Evolutionary conservation across 1,284 basidiomycete species (phyloP), one percentile per base, ranked within the genome.

Genomic region (Leccinum ponderosum): DNA sequence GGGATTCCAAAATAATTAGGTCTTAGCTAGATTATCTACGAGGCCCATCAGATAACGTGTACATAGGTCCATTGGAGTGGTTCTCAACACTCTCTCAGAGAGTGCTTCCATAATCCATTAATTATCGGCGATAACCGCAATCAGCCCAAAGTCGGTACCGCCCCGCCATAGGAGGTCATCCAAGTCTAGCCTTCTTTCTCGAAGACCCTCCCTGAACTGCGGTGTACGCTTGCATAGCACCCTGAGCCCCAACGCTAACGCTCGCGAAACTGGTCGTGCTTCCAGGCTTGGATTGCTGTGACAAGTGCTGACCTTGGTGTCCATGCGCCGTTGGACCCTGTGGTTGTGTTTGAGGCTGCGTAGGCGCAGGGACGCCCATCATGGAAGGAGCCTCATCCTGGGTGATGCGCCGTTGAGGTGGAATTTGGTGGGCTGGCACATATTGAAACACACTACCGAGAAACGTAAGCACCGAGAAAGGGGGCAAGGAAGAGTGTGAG

Each of bases 331-430:
- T 64, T 62, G 68, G 76, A 66, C 71, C 71, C 64, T 76, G 72
- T 1, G 72, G 71, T 63, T 76, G 77, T 14, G 74, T 76, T 56
- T 75, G 81, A 48, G 74, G 62, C 35, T 76, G 79, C 4, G 76
- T 76, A 31, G 65, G 31, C 67, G 83, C 77, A 25, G 84, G 81
- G 20, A 83, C 71, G 12, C 86, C 87, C 76, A 90, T 83, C 87
- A 91, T 90, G 0, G 87, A 89, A 0, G 89, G 89, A 5, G 88
- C 89, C 44, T 92, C 90, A 67, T 92, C 90, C 62, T 89, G 86
- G 4, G 89, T 88, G 61, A 92, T 89, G 22, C 89, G 83, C 27
- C 90, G 80, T 57, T 86, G 86, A 1, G 90, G 90, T 20, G 90
- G 90, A 14, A 85, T 81, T 65, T 91, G 89, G 55, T 82, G 77